Percentiles rank a stretch among this genome's conserved stretches.
phyloP scores from a whole-genome alignment of 176 grass and related monocot species.

The Triticum urartu region DNA sequence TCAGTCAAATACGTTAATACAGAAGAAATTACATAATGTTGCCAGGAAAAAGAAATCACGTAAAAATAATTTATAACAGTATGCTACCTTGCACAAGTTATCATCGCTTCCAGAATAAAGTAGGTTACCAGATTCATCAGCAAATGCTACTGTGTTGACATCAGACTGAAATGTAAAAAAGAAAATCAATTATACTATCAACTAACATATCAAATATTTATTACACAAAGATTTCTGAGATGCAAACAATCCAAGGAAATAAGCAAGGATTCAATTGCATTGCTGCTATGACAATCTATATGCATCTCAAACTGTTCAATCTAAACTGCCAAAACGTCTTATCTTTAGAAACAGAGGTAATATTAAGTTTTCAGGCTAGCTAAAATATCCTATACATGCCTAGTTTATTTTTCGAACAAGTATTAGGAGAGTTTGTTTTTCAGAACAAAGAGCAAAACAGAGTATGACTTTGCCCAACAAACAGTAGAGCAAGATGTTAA shows the following conservation, averaged over 20 bases:
- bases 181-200: neutral
- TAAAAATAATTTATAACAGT: slow-evolving; percentile 16
- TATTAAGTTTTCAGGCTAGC: neutral
- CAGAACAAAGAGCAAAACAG: neutral
- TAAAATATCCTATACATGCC: neutral
- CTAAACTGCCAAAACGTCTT: too few species aligned
- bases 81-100: slow-evolving; percentile 79
- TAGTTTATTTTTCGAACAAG: slow-evolving; percentile 6
- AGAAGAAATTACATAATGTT: neutral
- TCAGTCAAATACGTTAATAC: neutral
- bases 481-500: slow-evolving; percentile 4
- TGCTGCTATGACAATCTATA: neutral
- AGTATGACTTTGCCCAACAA: neutral
- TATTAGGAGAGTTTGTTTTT: neutral
- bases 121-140: slow-evolving; percentile 72
- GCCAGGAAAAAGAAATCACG: neutral
- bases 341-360: too few species aligned
- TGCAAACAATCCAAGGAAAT: slow-evolving; percentile 14
- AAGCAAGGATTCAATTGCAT: neutral
- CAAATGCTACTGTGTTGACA: slow-evolving; percentile 86
- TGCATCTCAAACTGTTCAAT: neutral
- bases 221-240: neutral
- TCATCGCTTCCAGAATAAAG: slow-evolving; percentile 91
- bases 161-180: slow-evolving; percentile 54
- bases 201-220: slow-evolving; percentile 3